A percentile compares a stretch with the other conserved stretches of the same genome.
phyloP scores from a whole-genome alignment of 768 basidiomycete species.

The Cystobasidium tubakii region DNA sequence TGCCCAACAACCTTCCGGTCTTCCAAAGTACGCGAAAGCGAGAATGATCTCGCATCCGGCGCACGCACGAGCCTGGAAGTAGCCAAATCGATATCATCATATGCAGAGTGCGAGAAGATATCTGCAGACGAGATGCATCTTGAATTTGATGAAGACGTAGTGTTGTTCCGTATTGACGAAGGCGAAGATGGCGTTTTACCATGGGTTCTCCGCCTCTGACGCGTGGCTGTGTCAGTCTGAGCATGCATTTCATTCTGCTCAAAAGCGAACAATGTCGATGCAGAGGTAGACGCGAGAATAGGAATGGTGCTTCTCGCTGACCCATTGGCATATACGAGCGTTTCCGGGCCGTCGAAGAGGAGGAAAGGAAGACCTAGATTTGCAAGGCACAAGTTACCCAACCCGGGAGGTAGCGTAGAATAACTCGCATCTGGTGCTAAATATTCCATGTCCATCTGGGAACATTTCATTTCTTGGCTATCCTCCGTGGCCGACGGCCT shows the following conservation, averaged over 20 bases:
- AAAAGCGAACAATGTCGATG: not conserved
- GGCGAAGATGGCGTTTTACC: not conserved
- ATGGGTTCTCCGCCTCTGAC: not conserved
- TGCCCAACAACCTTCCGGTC: not conserved
- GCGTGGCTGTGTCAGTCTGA: not conserved
- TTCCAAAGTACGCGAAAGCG: not conserved
- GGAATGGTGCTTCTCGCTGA: not conserved
- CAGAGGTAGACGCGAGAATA: not conserved
- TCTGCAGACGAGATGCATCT: not conserved
- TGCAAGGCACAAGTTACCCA: conserved; percentile 22
- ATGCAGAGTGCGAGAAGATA: not conserved
- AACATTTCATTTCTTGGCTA: too few species aligned
- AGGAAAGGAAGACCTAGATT: conserved; percentile 30
- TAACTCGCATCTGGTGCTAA: not conserved
- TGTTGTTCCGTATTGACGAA: not conserved
- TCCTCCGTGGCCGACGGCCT: too few species aligned
- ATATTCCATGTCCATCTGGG: not conserved
- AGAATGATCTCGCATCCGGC: not conserved
- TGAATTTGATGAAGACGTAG: not conserved
- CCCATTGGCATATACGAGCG: conserved; percentile 25
- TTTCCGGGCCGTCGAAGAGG: conserved; percentile 6
- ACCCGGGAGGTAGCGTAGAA: not conserved
- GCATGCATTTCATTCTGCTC: not conserved
- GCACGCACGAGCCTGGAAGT: not conserved
- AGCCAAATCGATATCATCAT: not conserved